Base-by-base conservation (phyloP, 805 yeast species). In the Cyberlindnera amylophila region DNA sequence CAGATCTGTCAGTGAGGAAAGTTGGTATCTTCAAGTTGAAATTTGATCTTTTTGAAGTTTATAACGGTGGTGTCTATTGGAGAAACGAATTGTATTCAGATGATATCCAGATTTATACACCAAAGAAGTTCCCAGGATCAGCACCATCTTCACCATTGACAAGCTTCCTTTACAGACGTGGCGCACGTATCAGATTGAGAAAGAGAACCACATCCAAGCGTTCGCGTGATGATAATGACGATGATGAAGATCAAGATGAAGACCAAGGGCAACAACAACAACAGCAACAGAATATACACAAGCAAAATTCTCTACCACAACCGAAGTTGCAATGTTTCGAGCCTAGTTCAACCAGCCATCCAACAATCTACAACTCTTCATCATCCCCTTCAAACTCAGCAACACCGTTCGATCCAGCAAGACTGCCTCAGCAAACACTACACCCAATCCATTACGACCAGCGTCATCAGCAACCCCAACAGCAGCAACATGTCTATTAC, bases 61-160 rank as follows among this genome's bases (percentile, higher is more conserved):
- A 36, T 29, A 41, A 53, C 9, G 57, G 58, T 6, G 46, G 51
- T n/a, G 50, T 60, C 10, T 34, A 26, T 13, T 50, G 53, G 45
- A 47, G 54, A 32, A 40, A 41, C 40, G 44, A 46, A 16, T 18
- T 45, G 3, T 15, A 34, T 2, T 54, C 61, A 7, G 46, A 49
- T 27, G 52, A 41, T 8, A 55, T 61, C 28, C 57, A 54, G 18
- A 61, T 60, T 7, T 60, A 42, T 34, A 55, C 62, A 4, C 64
- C 62, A 23, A 61, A 61, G 47, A 61, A 60, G 38, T 61, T 60
- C 42, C 64, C 64, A 2, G 65, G 65, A 3, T 53, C 63, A 2
- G 41, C 51, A 6, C 50, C 58, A 0, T 54, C 62, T 4, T 58
- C 64, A 1, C 50, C 58, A 19, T 38, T 61, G 29, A 57, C 63